Percentiles rank a stretch among this genome's conserved stretches.
Conservation (phyloP, 164 flowering plant species). For the grape (Vitis vinifera) region DNA sequence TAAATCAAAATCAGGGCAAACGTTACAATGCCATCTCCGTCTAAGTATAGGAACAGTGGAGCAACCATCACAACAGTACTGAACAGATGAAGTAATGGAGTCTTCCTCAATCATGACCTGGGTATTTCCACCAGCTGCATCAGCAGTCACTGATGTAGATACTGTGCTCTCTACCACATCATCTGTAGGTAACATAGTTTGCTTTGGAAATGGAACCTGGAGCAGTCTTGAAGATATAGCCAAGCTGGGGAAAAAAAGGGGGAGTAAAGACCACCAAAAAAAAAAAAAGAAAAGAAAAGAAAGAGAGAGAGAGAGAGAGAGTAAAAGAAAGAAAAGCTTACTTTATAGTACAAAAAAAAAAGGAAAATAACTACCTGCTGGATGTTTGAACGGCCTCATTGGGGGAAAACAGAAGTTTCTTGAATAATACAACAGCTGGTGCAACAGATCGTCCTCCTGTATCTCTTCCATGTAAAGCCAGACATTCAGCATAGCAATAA, state of each 20-base stretch:
- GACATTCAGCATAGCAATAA: constrained; percentile 94
- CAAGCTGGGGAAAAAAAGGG: constrained; percentile 56
- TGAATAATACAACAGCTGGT: constrained; percentile 83
- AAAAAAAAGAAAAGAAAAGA: not conserved
- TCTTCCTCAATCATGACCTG: constrained; percentile 96
- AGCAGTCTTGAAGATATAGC: constrained; percentile 99
- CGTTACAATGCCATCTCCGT: constrained; percentile 94
- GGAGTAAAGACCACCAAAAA: constrained; percentile 11
- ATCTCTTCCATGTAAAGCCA: constrained; percentile 76
- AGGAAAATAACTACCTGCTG: constrained; percentile 66
- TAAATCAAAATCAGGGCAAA: constrained; percentile 99
- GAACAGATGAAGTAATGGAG: constrained; percentile 88
- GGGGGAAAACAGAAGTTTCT: constrained; percentile 76
- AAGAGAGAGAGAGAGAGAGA: not conserved
- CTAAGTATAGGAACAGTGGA: constrained; percentile 95
- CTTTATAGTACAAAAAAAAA: not conserved
- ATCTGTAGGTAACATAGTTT: constrained; percentile 84
- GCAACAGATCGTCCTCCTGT: constrained; percentile 59
- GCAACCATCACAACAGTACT: constrained; percentile 99
- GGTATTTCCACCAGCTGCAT: constrained; percentile 56
- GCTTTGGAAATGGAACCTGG: constrained; percentile 99
- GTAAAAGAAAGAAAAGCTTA: not conserved
- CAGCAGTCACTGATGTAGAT: constrained; percentile 47
- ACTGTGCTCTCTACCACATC: constrained; percentile 60
- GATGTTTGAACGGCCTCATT: constrained; percentile 93